Evolutionary conservation across 2,329 filamentous ascomycete species (phyloP).

Genomic region (Fusarium pilosicola): DNA sequence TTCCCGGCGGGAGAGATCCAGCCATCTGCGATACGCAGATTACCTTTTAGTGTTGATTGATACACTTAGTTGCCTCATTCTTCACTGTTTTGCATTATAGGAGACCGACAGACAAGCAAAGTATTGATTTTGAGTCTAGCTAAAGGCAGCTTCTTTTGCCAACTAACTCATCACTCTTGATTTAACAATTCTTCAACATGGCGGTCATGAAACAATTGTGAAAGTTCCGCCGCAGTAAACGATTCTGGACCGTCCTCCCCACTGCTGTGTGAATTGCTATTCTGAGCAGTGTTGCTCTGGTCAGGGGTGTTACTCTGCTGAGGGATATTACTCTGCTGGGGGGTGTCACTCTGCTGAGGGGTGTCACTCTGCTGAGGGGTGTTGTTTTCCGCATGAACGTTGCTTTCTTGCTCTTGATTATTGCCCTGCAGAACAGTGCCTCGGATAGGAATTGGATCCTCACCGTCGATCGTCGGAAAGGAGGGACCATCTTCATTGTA

Average conservation of each 20-base stretch:
- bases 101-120: background rate
- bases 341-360: accelerated
- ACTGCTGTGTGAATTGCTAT: background rate
- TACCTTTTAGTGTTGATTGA: background rate
- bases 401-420: background rate
- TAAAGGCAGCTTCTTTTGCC: background rate
- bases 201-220: no score
- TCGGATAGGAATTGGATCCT: background rate
- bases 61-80: background rate
- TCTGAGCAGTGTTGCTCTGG: no score
- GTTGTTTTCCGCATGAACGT: background rate
- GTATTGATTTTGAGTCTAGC: background rate
- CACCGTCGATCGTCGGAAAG: background rate
- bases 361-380: background rate
- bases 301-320: background rate
- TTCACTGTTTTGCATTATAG: background rate
- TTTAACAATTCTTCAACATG: background rate
- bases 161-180: background rate
- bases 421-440: background rate
- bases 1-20: no score
- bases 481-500: background rate
- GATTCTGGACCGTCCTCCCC: no score
- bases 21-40: background rate
- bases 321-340: background rate
- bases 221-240: no score